phyloP scores from a whole-genome alignment of 108 stramenopile species.

The Aureococcus anophagefferens region DNA sequence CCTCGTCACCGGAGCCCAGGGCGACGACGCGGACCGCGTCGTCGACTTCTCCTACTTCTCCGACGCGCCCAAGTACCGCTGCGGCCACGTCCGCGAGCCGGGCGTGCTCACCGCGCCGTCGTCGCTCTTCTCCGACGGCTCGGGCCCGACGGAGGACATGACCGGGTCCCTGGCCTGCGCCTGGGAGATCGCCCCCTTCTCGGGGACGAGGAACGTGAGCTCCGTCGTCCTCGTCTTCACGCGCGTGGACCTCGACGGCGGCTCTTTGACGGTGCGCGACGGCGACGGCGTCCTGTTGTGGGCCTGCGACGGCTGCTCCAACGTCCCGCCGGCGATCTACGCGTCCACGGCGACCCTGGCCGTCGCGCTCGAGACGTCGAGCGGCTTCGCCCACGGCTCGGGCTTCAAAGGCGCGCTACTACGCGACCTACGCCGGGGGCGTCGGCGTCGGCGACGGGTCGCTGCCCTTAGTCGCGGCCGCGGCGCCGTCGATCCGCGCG shows the following conservation, averaged over 20 bases:
- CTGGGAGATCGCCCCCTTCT: not conserved
- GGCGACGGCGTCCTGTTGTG: not conserved
- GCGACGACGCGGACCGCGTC: not conserved
- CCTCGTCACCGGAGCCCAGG: not conserved
- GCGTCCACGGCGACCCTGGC: not conserved
- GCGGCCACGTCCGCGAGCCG: conserved; percentile 6
- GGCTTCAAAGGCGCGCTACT: not conserved
- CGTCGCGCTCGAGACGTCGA: not conserved
- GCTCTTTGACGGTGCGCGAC: not conserved
- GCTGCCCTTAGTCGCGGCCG: not conserved
- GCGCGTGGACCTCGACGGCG: conserved; percentile 4
- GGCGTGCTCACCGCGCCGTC: conserved; percentile 12
- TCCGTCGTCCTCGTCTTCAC: not conserved
- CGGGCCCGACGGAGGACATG: not conserved
- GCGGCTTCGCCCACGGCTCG: not conserved
- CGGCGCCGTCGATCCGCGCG: not conserved
- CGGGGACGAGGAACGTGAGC: not conserved
- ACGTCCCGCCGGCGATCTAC: not conserved
- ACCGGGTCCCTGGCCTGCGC: not conserved
- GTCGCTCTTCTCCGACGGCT: conserved; percentile 9
- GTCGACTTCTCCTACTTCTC: conserved; percentile 13
- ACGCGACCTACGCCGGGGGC: not conserved
- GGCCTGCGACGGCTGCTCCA: not conserved
- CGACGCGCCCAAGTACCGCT: conserved; percentile 9
- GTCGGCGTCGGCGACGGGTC: not conserved